A percentile compares a stretch with the other conserved stretches of the same genome.
phyloP scores from a whole-genome alignment of 495 filamentous ascomycete species.

The Xylaria grammica region DNA sequence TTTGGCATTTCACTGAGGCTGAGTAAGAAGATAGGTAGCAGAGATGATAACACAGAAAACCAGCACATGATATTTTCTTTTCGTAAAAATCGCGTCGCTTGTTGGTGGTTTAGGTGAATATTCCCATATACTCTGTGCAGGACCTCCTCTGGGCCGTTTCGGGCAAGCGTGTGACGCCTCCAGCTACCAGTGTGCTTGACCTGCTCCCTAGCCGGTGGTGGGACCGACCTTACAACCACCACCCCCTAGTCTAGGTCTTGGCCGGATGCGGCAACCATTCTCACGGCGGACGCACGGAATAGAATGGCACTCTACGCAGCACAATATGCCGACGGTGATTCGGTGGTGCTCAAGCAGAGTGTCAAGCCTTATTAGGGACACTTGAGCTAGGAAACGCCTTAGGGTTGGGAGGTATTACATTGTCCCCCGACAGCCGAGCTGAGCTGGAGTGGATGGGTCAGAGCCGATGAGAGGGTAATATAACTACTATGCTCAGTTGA shows the following conservation, averaged over 20 bases:
- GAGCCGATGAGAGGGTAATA: too few species aligned
- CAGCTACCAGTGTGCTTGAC: not conserved
- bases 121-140: not conserved
- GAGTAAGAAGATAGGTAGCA: conserved; percentile 3
- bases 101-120: not conserved
- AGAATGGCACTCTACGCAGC: not conserved
- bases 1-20: not conserved
- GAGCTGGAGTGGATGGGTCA: too few species aligned
- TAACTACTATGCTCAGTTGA: not conserved
- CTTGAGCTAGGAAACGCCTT: too few species aligned
- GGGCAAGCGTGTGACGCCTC: conserved; percentile 8
- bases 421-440: too few species aligned
- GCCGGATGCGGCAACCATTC: not conserved
- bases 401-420: too few species aligned
- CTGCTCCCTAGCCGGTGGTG: not conserved
- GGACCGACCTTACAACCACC: not conserved
- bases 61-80: not conserved
- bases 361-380: not conserved
- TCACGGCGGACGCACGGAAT: not conserved
- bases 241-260: not conserved
- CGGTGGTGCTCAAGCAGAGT: not conserved
- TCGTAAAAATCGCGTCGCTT: not conserved
- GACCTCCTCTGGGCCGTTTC: not conserved
- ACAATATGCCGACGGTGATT: not conserved
- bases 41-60: conserved; percentile 6